Conservation (phyloP, 2,329 filamentous ascomycete species). For the Orbilia blumenaviensis region DNA sequence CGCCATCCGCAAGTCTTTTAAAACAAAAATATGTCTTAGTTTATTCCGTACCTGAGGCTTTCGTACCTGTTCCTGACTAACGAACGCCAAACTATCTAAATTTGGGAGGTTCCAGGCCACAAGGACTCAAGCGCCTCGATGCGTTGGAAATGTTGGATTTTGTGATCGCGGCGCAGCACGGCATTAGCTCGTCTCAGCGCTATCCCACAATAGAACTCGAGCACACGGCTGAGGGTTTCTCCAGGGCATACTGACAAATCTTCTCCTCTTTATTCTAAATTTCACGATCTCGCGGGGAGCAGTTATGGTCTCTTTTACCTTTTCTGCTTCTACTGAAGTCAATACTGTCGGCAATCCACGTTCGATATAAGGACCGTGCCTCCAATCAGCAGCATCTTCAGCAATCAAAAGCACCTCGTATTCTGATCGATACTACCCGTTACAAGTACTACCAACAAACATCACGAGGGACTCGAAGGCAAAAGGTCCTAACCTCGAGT, state of each 20-base stretch:
- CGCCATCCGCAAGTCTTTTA: background rate
- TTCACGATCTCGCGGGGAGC: background rate
- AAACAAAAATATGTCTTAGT: background rate
- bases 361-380: background rate
- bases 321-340: background rate
- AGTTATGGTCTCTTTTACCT: background rate
- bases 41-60: background rate
- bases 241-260: background rate
- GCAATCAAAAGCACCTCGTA: background rate
- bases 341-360: background rate
- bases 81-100: background rate
- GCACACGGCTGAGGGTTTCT: conserved; percentile 15
- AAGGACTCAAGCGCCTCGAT: background rate
- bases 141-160: conserved; percentile 48
- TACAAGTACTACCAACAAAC: background rate
- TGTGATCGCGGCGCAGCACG: conserved; percentile 8
- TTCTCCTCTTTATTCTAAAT: conserved; percentile 1
- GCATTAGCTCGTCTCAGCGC: conserved; percentile 1
- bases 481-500: background rate
- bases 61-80: background rate
- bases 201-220: conserved; percentile 9
- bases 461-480: background rate
- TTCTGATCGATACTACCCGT: background rate
- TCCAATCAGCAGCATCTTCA: background rate
- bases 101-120: background rate